phyloP scores from a whole-genome alignment of 2,329 filamentous ascomycete species.

The Aureobasidium sp. region DNA sequence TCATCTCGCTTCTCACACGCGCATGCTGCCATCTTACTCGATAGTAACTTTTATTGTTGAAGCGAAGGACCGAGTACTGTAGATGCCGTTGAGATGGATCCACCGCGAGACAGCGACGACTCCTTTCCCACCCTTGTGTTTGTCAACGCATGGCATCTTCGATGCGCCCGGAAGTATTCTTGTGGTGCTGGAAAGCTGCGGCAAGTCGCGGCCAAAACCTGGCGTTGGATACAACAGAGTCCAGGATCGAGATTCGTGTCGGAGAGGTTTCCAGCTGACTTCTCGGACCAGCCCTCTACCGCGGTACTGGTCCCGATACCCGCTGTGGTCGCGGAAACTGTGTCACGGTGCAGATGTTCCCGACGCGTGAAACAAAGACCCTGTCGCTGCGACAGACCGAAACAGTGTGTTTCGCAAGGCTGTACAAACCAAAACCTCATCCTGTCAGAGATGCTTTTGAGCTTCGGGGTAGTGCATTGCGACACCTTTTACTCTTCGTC shows the following conservation, averaged over 20 bases:
- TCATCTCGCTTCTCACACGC: slow-evolving; percentile 8
- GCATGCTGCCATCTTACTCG: background rate
- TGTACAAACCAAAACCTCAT: background rate
- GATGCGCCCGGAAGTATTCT: background rate
- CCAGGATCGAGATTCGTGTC: background rate
- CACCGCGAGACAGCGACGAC: background rate
- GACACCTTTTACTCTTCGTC: background rate
- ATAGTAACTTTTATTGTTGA: background rate
- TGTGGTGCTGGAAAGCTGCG: background rate
- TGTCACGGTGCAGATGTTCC: background rate
- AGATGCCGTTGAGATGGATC: background rate
- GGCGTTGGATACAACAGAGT: background rate
- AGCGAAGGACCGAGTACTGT: background rate
- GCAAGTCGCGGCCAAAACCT: background rate
- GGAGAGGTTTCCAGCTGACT: background rate
- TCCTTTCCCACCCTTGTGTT: background rate
- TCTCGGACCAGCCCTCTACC: background rate
- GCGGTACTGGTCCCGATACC: background rate
- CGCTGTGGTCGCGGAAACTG: background rate
- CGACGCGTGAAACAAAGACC: slow-evolving; percentile 1
- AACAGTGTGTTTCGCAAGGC: background rate
- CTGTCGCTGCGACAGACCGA: slow-evolving; percentile 8
- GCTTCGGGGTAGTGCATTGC: slow-evolving; percentile 2
- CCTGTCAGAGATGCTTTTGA: background rate
- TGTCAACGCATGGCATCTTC: background rate